Conservation (phyloP, 1,284 basidiomycete species). For the Leccinum cinnamomeum region DNA sequence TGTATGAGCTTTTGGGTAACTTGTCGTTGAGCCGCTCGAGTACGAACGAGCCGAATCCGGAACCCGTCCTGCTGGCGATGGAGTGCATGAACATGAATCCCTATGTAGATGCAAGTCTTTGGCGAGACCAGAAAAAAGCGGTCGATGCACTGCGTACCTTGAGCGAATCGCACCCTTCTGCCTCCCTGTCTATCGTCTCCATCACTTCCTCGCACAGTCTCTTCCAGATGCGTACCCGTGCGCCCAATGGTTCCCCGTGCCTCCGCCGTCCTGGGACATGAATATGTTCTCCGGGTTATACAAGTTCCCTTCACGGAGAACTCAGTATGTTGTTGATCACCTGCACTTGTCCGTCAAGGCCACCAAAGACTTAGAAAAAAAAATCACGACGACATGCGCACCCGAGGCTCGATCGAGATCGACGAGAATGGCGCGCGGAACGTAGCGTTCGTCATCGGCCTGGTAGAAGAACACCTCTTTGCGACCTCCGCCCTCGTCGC, state of each 20-base stretch:
- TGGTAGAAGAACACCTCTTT: slow-evolving; percentile 99
- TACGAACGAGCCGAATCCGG: slow-evolving; percentile 95
- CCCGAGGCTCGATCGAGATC: slow-evolving; percentile 91
- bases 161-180: slow-evolving; percentile 96
- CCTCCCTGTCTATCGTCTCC: slow-evolving; percentile 99
- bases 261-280: slow-evolving; percentile 92
- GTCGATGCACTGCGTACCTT: slow-evolving; percentile 60
- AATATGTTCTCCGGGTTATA: slow-evolving; percentile 99
- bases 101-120: slow-evolving; percentile 41
- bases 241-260: slow-evolving; percentile 99
- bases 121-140: not conserved
- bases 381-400: slow-evolving; percentile 41
- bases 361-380: not conserved
- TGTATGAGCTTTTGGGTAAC: slow-evolving; percentile 96
- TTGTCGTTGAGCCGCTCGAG: slow-evolving; percentile 96
- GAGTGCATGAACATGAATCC: slow-evolving; percentile 99
- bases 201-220: slow-evolving; percentile 95
- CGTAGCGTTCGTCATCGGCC: slow-evolving; percentile 99
- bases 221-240: slow-evolving; percentile 90
- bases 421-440: slow-evolving; percentile 94
- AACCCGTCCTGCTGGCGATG: slow-evolving; percentile 98
- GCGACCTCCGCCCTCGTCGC: slow-evolving; percentile 90
- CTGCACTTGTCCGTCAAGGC: slow-evolving; percentile 41
- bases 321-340: slow-evolving; percentile 95
- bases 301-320: slow-evolving; percentile 79